These are phyloP conservation scores for Eucalyptus curtisii DNA, from an alignment of 345 rosid genomes.

Conservation along the genomic window DNA sequence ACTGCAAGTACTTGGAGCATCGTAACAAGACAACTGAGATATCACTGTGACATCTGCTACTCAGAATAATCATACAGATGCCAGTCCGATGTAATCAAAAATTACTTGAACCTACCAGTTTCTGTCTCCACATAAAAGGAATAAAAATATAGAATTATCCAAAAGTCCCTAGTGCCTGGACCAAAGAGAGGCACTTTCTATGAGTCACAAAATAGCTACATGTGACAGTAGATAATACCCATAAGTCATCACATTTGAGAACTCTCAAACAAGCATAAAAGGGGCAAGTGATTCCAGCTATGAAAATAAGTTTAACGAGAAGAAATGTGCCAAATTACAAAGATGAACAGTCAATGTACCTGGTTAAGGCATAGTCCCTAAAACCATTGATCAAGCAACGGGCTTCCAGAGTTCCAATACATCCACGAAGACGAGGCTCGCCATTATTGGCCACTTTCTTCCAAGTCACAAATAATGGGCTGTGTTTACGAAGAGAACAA, in stretches of 20 bases:
- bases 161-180: background rate
- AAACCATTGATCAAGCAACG: constrained; percentile 75
- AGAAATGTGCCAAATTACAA: background rate
- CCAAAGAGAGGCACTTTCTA: background rate
- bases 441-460: constrained; percentile 79
- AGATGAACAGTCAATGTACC: constrained; percentile 28
- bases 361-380: constrained; percentile 87
- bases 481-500: constrained; percentile 11
- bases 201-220: background rate
- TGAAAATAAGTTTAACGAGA: background rate
- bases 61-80: background rate
- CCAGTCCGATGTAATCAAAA: background rate
- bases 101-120: background rate
- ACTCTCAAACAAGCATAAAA: background rate
- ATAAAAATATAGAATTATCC: background rate
- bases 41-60: background rate
- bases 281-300: background rate
- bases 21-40: background rate
- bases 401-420: constrained; percentile 95
- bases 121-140: background rate
- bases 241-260: background rate
- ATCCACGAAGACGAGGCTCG: constrained; percentile 97
- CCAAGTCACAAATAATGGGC: constrained; percentile 99
- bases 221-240: background rate
- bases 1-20: background rate